These are phyloP conservation scores for Moniliella sp. DNA, from an alignment of 1,284 basidiomycete genomes.

Conservation along the genomic window DNA sequence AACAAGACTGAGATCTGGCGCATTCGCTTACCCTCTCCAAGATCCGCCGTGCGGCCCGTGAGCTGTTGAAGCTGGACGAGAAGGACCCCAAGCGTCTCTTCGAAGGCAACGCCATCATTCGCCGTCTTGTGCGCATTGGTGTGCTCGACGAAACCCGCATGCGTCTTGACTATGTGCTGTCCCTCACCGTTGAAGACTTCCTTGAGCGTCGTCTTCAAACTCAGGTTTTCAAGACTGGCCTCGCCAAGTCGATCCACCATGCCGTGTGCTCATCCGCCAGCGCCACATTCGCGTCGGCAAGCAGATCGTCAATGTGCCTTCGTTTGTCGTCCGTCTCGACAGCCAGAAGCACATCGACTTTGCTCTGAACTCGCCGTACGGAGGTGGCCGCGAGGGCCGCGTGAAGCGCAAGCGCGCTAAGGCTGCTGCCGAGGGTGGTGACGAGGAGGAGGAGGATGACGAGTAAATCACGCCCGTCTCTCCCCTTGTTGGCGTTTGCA, in stretches of 20 bases:
- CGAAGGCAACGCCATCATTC: constrained; percentile 96
- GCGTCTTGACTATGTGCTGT: constrained; percentile 79
- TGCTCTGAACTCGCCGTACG: constrained; percentile 86
- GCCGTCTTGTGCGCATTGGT: constrained; percentile 94
- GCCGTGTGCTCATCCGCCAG: constrained; percentile 94
- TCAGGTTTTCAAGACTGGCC: constrained; percentile 94
- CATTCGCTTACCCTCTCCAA: constrained; percentile 86
- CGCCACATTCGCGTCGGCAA: constrained; percentile 93
- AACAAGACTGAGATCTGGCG: constrained; percentile 99
- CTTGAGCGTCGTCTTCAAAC: constrained; percentile 96
- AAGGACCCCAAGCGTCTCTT: constrained; percentile 99
- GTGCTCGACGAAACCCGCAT: constrained; percentile 98
- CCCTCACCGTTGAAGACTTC: constrained; percentile 96
- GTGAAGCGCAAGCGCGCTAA: constrained; percentile 99
- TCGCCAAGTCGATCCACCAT: constrained; percentile 96
- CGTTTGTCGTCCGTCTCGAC: constrained; percentile 66
- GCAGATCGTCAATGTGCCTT: constrained; percentile 97
- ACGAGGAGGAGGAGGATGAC: too few relatives aligned
- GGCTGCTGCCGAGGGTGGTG: too few relatives aligned
- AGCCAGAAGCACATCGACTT: constrained; percentile 75
- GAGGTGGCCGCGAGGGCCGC: constrained; percentile 84
- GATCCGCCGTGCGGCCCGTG: constrained; percentile 99
- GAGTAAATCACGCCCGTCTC: too few relatives aligned
- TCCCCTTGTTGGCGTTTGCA: too few relatives aligned
- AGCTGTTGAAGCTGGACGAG: constrained; percentile 96